Evolutionary conservation across 768 basidiomycete species (phyloP).

Genomic region (Termitomyces sp.): DNA sequence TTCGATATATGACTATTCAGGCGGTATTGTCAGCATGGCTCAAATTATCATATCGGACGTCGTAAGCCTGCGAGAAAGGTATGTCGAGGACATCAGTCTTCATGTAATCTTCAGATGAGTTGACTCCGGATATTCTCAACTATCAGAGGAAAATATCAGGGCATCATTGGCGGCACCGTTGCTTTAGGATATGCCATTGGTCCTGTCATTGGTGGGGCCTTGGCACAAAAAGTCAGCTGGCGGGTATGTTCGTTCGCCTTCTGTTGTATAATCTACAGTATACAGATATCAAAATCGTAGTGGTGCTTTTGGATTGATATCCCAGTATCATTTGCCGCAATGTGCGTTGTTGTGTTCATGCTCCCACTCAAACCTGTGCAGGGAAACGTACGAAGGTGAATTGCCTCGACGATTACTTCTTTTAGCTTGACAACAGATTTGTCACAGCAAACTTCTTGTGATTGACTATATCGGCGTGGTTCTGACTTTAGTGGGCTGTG

Average conservation of each 20-base stretch:
- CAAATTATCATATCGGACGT: constrained; percentile 76
- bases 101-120: neutral
- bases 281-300: constrained; percentile 21
- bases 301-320: constrained; percentile 80
- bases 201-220: constrained; percentile 63
- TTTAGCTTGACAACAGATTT: neutral
- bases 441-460: constrained; percentile 53
- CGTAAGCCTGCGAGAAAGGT: constrained; percentile 66
- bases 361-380: constrained; percentile 68
- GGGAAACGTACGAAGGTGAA: constrained; percentile 52
- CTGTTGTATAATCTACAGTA: neutral
- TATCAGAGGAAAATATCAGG: constrained; percentile 72
- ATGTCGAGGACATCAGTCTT: neutral
- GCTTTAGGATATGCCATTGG: constrained; percentile 65
- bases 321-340: constrained; percentile 51
- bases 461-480: constrained; percentile 62
- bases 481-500: constrained; percentile 57
- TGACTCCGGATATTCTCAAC: neutral
- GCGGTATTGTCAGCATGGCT: constrained; percentile 63
- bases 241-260: constrained; percentile 38
- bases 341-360: constrained; percentile 54
- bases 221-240: constrained; percentile 63
- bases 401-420: neutral
- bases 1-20: constrained; percentile 13
- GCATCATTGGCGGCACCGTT: constrained; percentile 57